Base-by-base conservation (phyloP, 2,329 filamentous ascomycete genomes). In the Aspergillus quadrilineatus region DNA sequence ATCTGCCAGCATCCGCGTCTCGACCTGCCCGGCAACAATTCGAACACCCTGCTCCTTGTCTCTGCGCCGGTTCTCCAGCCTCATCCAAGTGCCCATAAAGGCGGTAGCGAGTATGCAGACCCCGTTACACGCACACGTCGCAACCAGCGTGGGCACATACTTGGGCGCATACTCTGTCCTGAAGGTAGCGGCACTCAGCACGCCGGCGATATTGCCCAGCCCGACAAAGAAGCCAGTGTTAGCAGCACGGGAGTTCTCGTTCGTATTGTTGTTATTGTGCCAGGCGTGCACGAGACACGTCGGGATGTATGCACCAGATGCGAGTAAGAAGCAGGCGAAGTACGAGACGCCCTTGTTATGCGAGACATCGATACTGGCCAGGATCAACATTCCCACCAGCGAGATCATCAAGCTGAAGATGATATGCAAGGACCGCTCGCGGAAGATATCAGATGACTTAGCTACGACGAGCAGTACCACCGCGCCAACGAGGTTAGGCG, bases 231-330 rank as follows among this genome's bases (percentile, higher is more conserved):
- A 65, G 0, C 76, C 79, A 1, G 78, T 81, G 8, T 76, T 79
- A 0, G 79, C 78, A 4, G 79, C 79, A 0, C 80, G 73, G 0
- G 71, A 73, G 43, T 76, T 81, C 66, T 83, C 80, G 26, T 78
- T 75, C 6, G 80, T 66, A 42, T 80, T 81, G 62, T 82, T 82
- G 59, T 81, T 82, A 55, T 82, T 82, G 57, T 81, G 73, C 79
- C 80, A 80, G 1, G 73, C 73, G 57, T 81, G 74, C 4, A 81
- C 73, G n/a, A 82, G 66, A 51, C 75, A 76, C 4, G 73, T 75
- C 0, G 78, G 75, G 12, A 79, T 79, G 59, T 80, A 82, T 1
- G 78, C 72, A 0, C 67, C 68, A 0, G 65, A 22, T 1, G 77
- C 75, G 51, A 82, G 68, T 3, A 82, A 67, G 55, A 82, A 82